A percentile compares a stretch with the other conserved stretches of the same genome.
These are phyloP conservation scores for Nicotiana obtusifolia DNA, from an alignment of 257 asterid genomes.

Conservation along the genomic window DNA sequence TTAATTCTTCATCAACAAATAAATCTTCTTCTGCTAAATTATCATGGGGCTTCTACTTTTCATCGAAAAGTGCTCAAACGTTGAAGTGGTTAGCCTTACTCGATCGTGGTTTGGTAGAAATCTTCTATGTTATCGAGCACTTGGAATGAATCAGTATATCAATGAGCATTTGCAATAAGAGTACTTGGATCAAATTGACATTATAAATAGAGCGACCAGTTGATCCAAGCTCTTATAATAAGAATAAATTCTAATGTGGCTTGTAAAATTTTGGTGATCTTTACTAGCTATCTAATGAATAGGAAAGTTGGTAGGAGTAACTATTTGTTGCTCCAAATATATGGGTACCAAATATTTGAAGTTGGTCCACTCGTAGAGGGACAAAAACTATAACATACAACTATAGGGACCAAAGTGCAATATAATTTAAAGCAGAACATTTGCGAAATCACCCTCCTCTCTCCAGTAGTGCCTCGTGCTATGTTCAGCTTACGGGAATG, in stretches of 20 bases:
- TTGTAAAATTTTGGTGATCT: no score
- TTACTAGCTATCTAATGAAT: no score
- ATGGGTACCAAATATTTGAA: background rate
- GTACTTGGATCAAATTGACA: background rate
- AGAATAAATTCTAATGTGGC: no score
- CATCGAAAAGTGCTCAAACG: background rate
- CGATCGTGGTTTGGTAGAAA: background rate
- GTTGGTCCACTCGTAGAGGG: background rate
- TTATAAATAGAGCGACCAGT: background rate
- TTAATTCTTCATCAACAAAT: no score
- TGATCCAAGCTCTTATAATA: background rate
- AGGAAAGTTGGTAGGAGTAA: background rate
- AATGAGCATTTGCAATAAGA: background rate
- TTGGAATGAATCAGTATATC: background rate
- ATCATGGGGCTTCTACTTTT: no score
- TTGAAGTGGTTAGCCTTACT: background rate
- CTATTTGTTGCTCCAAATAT: background rate
- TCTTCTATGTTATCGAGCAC: background rate
- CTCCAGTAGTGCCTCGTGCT: background rate
- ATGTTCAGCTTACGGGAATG: background rate
- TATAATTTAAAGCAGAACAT: background rate
- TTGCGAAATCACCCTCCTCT: background rate
- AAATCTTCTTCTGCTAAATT: no score
- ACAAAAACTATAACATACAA: background rate
- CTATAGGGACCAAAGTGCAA: constrained; percentile 1